Conservation (phyloP, 1,284 basidiomycete species). For the Ceratobasidium theobromae region DNA sequence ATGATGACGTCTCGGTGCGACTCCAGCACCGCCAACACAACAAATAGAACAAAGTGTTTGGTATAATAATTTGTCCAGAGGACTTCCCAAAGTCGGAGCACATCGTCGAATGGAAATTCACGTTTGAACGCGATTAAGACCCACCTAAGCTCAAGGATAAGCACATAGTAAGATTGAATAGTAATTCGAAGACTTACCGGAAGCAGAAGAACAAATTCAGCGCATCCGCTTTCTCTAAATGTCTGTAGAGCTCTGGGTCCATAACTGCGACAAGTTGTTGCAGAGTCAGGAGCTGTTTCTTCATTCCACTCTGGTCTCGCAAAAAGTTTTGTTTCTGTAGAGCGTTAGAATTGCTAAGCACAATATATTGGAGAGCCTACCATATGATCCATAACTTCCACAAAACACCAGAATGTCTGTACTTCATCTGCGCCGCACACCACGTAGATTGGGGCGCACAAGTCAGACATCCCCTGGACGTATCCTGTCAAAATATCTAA, state of each 20-base stretch:
- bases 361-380: conserved; percentile 49
- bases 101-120: conserved; percentile 89
- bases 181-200: conserved; percentile 56
- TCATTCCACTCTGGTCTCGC: conserved; percentile 98
- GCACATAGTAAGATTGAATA: not conserved
- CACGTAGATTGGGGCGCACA: conserved; percentile 91
- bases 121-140: conserved; percentile 91
- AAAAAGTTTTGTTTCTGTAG: conserved; percentile 87
- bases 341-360: not conserved
- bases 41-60: conserved; percentile 86
- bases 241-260: conserved; percentile 90
- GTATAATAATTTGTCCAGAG: conserved; percentile 94
- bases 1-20: conserved; percentile 92
- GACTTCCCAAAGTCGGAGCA: conserved; percentile 91
- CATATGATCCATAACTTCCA: conserved; percentile 93
- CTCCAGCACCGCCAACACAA: conserved; percentile 91
- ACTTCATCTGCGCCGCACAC: conserved; percentile 88
- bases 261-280: conserved; percentile 90
- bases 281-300: conserved; percentile 83
- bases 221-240: conserved; percentile 86
- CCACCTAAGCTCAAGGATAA: conserved; percentile 58
- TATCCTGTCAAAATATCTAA: conserved; percentile 56
- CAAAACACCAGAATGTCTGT: conserved; percentile 94
- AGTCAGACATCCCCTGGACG: conserved; percentile 97
- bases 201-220: conserved; percentile 99